Evolutionary conservation across 2,329 filamentous ascomycete genomes (phyloP).

Genomic region (Paradendryphiella salina): DNA sequence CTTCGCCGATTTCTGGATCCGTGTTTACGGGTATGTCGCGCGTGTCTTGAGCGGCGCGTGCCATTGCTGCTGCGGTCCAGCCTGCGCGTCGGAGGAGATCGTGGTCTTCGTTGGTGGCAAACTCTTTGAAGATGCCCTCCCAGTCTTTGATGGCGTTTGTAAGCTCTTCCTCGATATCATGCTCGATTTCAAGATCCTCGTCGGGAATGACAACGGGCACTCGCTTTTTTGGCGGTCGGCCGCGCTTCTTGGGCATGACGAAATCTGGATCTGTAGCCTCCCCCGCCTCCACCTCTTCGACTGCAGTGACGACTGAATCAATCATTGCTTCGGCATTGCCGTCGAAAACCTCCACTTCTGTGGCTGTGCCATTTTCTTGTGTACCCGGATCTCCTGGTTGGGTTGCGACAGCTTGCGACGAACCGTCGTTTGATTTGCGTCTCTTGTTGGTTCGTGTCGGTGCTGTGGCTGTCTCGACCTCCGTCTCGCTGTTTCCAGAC

Average conservation of each 20-base stretch:
- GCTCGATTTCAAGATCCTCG: slow-evolving; percentile 54
- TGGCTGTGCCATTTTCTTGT: slow-evolving; percentile 5
- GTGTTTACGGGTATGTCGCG: slow-evolving; percentile 26
- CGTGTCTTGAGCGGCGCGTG: slow-evolving; percentile 30
- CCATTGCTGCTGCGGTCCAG: slow-evolving; percentile 36
- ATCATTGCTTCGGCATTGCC: slow-evolving; percentile 29
- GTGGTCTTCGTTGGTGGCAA: slow-evolving; percentile 37
- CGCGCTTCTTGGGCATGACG: slow-evolving; percentile 44
- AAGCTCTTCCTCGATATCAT: slow-evolving; percentile 53
- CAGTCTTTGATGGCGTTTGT: slow-evolving; percentile 40
- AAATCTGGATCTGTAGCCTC: slow-evolving; percentile 24
- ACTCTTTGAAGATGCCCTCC: slow-evolving; percentile 36
- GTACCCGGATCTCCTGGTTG: slow-evolving; percentile 11
- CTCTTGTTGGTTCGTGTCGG: slow-evolving; percentile 28
- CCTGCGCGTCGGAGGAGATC: slow-evolving; percentile 32
- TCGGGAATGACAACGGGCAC: slow-evolving; percentile 45
- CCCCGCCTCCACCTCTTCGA: slow-evolving; percentile 22
- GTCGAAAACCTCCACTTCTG: slow-evolving; percentile 26
- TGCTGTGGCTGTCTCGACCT: slow-evolving; percentile 15
- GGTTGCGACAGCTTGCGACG: slow-evolving; percentile 13
- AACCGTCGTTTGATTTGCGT: slow-evolving; percentile 27
- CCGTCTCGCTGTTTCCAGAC: slow-evolving; percentile 9
- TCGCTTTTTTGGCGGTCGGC: slow-evolving; percentile 40
- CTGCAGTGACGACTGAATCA: slow-evolving; percentile 27
- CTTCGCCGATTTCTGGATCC: slow-evolving; percentile 67